Evolutionary conservation across 108 stramenopile genomes (phyloP).

Genomic region (Craspedostauros australis): DNA sequence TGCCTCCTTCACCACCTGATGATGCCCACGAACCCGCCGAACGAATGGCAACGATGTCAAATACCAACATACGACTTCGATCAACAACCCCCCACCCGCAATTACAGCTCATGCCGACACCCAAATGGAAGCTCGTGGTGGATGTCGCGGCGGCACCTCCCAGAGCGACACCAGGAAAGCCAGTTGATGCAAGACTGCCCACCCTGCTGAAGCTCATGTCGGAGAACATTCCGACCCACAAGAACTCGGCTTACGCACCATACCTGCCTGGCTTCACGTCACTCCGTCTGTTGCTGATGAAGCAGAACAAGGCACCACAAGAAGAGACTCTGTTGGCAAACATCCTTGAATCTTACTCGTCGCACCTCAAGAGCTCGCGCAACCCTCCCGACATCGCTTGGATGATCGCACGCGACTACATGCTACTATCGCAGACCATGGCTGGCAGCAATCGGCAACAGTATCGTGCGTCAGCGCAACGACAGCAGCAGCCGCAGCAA

Average conservation of each 20-base stretch:
- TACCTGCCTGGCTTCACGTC: constrained; percentile 55
- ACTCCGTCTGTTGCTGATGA: constrained; percentile 50
- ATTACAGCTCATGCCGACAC: constrained; percentile 65
- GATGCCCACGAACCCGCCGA: too few species aligned
- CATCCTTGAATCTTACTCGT: constrained; percentile 46
- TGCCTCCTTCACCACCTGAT: not conserved
- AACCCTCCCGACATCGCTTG: constrained; percentile 40
- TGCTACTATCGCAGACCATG: constrained; percentile 30
- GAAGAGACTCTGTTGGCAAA: constrained; percentile 46
- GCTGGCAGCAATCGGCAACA: not conserved
- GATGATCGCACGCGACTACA: constrained; percentile 66
- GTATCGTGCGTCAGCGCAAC: too few species aligned
- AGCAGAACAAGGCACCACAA: constrained; percentile 29
- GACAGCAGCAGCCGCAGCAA: constrained; percentile 3
- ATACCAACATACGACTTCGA: too few species aligned
- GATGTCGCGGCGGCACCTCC: constrained; percentile 43
- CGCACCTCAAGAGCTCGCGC: constrained; percentile 40
- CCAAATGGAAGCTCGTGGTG: constrained; percentile 86
- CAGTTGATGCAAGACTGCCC: constrained; percentile 10
- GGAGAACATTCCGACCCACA: constrained; percentile 51
- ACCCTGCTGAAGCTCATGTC: constrained; percentile 33
- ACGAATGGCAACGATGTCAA: too few species aligned
- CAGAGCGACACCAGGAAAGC: constrained; percentile 1
- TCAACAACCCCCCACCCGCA: too few species aligned
- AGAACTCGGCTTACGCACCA: constrained; percentile 35